These are phyloP conservation scores for Ottelia alismoides DNA, from an alignment of 106 monocot species.

Conservation along the genomic window DNA sequence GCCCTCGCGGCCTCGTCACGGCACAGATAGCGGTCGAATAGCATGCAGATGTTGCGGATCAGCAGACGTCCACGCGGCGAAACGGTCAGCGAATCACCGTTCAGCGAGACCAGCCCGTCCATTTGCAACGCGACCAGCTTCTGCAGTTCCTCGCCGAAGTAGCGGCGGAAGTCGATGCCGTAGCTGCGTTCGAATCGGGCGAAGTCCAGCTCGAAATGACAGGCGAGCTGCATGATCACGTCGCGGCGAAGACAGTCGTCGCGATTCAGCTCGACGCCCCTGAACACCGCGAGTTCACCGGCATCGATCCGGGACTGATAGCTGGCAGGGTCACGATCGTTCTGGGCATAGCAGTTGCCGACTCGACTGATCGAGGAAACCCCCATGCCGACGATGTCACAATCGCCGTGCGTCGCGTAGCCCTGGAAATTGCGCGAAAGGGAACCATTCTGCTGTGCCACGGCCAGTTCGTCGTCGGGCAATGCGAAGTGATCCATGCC, in stretches of 20 bases:
- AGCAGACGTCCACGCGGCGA: no score
- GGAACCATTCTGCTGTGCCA: neutral
- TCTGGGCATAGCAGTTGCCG: neutral
- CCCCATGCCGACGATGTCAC: neutral
- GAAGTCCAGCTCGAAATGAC: no score
- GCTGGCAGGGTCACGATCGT: neutral
- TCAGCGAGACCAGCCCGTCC: no score
- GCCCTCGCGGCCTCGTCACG: no score
- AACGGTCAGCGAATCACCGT: no score
- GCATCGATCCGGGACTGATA: neutral
- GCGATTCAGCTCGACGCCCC: neutral
- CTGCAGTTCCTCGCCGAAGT: no score
- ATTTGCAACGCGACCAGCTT: no score
- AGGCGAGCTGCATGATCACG: neutral
- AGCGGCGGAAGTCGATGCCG: no score
- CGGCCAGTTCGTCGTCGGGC: neutral
- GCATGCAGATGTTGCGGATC: no score
- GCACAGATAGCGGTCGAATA: no score
- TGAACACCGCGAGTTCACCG: neutral
- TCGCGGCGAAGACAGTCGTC: neutral
- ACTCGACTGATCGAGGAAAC: neutral
- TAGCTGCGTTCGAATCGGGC: no score
- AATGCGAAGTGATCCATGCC: neutral
- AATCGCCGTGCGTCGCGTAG: neutral
- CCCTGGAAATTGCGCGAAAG: neutral